A percentile compares a stretch with the other conserved stretches of the same genome.
phyloP scores from a whole-genome alignment of 805 yeast genomes.

The Maudiozyma pseudohumilis region DNA sequence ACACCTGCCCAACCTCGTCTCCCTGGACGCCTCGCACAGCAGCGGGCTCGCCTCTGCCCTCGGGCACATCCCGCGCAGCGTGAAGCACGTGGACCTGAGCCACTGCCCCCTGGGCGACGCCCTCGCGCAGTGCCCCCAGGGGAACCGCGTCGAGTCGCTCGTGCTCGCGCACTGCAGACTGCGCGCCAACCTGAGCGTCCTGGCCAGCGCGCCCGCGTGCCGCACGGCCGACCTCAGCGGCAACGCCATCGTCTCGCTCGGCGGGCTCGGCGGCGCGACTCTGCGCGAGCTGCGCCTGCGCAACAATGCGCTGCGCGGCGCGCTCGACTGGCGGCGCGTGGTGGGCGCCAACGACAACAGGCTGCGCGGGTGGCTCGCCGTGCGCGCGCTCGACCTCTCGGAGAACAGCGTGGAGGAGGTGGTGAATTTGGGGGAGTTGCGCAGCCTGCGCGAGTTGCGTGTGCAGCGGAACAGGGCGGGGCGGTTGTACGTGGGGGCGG shows the following conservation, averaged over 20 bases:
- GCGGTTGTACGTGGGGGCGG: too few species aligned
- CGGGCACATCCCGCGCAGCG: too few species aligned
- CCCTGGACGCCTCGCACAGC: too few species aligned
- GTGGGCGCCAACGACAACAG: constrained; percentile 5
- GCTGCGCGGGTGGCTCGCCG: constrained; percentile 13
- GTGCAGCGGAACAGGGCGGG: too few species aligned
- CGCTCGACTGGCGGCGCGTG: constrained; percentile 18
- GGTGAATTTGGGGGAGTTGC: constrained; percentile 15
- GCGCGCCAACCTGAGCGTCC: too few species aligned
- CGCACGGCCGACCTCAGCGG: constrained; percentile 18
- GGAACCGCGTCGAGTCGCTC: too few species aligned
- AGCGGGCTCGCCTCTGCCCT: too few species aligned
- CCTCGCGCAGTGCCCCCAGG: too few species aligned
- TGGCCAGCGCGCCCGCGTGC: too few species aligned
- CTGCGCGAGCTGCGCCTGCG: constrained; percentile 12
- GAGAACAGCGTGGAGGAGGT: constrained; percentile 17
- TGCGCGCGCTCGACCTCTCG: constrained; percentile 19
- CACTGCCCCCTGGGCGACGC: too few species aligned
- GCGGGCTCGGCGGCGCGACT: constrained; percentile 13
- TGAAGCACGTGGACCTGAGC: background rate
- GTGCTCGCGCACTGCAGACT: too few species aligned
- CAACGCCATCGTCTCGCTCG: constrained; percentile 15
- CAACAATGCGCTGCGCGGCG: constrained; percentile 17
- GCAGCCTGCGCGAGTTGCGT: constrained; percentile 11
- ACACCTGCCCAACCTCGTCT: too few species aligned